These are phyloP conservation scores for Venturia aucupariae DNA, from an alignment of 2,329 filamentous ascomycete species.

Conservation along the genomic window DNA sequence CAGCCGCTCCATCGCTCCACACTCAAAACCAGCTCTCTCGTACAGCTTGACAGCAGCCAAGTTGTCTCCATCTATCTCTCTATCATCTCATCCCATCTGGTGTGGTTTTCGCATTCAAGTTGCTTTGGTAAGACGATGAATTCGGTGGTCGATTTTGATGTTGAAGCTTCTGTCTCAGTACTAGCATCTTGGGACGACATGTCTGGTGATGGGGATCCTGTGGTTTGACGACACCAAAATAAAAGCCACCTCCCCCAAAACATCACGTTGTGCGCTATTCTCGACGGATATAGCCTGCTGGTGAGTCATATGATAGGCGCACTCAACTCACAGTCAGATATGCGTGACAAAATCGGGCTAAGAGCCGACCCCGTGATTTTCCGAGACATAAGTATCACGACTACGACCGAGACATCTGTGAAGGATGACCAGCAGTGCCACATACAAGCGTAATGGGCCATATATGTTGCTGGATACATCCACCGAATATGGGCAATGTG, in stretches of 20 bases:
- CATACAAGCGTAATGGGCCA: not conserved
- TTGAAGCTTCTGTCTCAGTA: not conserved
- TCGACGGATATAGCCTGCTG: not conserved
- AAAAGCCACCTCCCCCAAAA: not conserved
- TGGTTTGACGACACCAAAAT: not conserved
- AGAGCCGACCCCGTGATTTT: not conserved
- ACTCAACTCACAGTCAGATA: not conserved
- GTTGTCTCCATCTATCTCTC: constrained; percentile 10
- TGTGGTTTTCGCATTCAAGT: not conserved
- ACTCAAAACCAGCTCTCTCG: constrained; percentile 14
- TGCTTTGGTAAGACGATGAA: constrained; percentile 7
- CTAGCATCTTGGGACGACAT: not conserved
- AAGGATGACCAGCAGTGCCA: constrained; percentile 2
- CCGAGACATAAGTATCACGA: not conserved
- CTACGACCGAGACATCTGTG: constrained; percentile 5
- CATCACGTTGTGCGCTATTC: not conserved
- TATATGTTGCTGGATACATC: not conserved
- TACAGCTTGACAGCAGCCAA: constrained; percentile 11
- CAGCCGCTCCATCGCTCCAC: constrained; percentile 15
- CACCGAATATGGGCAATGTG: not conserved
- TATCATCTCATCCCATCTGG: constrained; percentile 8
- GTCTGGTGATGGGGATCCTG: not conserved
- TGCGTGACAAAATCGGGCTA: not conserved
- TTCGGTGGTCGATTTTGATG: not conserved
- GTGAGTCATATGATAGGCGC: constrained; percentile 4